phyloP scores from a whole-genome alignment of 148 eudicot species.

The Rhododendron kiyosumense region DNA sequence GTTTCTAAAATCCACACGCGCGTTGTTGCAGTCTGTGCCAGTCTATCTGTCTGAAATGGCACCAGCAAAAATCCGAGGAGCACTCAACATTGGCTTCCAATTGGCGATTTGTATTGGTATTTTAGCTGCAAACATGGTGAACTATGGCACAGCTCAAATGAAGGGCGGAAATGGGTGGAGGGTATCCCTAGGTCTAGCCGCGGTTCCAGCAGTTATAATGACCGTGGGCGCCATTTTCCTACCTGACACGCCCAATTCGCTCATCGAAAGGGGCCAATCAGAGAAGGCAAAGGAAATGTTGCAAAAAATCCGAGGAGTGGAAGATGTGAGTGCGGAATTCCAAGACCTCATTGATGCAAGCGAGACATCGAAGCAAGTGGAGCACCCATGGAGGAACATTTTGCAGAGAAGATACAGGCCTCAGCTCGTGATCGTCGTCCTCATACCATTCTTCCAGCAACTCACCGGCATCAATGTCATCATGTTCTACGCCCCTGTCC shows the following conservation, averaged over 20 bases:
- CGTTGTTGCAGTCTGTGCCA: conserved; percentile 23
- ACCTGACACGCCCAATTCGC: conserved; percentile 38
- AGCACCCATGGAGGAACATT: conserved; percentile 25
- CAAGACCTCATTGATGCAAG: conserved; percentile 24
- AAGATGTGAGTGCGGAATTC: conserved; percentile 24
- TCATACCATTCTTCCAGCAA: conserved; percentile 38
- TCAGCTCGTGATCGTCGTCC: conserved; percentile 20
- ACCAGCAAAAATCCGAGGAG: conserved; percentile 27
- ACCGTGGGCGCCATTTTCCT: conserved; percentile 20
- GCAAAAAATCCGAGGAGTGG: conserved; percentile 27
- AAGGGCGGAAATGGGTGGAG: conserved; percentile 27
- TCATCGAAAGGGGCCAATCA: conserved; percentile 21
- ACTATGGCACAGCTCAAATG: conserved; percentile 16
- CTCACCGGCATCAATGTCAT: conserved; percentile 40
- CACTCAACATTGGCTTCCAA: conserved; percentile 35
- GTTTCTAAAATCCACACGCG: not conserved
- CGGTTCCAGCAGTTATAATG: conserved; percentile 27
- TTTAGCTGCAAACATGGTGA: conserved; percentile 24
- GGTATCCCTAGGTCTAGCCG: conserved; percentile 20
- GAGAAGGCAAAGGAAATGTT: conserved; percentile 18
- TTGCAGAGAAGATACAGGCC: conserved; percentile 19
- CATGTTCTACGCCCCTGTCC: conserved; percentile 37
- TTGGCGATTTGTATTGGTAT: conserved; percentile 28
- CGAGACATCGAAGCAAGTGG: conserved; percentile 23
- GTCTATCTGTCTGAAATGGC: conserved; percentile 41